Conservation (phyloP, 768 basidiomycete genomes). For the Leccinum rimulosum region DNA sequence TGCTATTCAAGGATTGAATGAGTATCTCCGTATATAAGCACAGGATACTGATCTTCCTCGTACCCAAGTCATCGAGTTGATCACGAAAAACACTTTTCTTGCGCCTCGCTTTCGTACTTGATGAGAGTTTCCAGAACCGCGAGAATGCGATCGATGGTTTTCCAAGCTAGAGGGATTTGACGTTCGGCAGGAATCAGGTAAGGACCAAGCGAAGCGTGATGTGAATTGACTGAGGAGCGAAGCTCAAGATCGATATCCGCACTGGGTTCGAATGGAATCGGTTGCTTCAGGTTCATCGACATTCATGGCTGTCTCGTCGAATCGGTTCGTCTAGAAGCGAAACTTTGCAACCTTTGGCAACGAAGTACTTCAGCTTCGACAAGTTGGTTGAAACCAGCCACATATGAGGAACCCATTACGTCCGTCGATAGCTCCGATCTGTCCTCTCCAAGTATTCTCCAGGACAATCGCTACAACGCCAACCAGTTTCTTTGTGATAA, state of each 20-base stretch:
- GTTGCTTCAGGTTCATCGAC: conserved; percentile 27
- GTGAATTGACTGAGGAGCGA: conserved; percentile 29
- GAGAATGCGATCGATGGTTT: conserved; percentile 85
- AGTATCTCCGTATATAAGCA: not conserved
- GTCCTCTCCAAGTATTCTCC: conserved; percentile 91
- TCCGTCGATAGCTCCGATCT: conserved; percentile 71
- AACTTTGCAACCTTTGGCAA: conserved; percentile 64
- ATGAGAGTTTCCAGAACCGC: conserved; percentile 58
- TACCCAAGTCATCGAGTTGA: conserved; percentile 50
- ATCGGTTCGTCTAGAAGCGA: conserved; percentile 53
- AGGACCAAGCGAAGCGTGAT: conserved; percentile 35
- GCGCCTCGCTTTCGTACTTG: conserved; percentile 11
- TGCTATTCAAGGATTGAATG: conserved; percentile 43
- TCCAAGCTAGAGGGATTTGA: conserved; percentile 78
- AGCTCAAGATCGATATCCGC: conserved; percentile 37
- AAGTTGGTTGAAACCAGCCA: conserved; percentile 74
- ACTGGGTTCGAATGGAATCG: conserved; percentile 40
- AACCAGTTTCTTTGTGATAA: conserved; percentile 54
- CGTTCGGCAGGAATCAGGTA: conserved; percentile 62
- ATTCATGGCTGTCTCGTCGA: conserved; percentile 23
- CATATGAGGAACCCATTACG: conserved; percentile 90
- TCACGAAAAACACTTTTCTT: conserved; percentile 23
- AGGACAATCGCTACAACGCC: conserved; percentile 85
- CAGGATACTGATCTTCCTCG: conserved; percentile 65
- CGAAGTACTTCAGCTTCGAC: conserved; percentile 75